Percentiles rank a stretch among this genome's conserved stretches.
Conservation (phyloP, 257 asterid species). For the Prunella vulgaris region DNA sequence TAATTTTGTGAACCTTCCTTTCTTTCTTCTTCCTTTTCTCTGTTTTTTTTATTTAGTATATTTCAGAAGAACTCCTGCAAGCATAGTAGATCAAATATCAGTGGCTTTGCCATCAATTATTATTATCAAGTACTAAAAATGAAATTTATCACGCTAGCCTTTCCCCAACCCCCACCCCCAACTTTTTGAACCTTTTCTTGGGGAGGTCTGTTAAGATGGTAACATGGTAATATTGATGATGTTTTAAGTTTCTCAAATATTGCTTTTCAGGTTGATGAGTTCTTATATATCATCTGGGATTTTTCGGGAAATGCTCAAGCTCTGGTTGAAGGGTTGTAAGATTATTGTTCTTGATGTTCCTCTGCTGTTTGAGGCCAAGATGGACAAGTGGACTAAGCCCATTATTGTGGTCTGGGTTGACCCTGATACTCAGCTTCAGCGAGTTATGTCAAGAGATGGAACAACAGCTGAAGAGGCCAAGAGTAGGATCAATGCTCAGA, state of each 20-base stretch:
- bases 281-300: conserved; percentile 79
- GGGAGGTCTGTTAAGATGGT: background rate
- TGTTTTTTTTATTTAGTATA: too few relatives aligned
- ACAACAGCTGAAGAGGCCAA: conserved; percentile 65
- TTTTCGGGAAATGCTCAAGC: conserved; percentile 59
- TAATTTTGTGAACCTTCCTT: background rate
- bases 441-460: conserved; percentile 73
- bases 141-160: background rate
- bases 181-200: background rate
- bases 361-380: conserved; percentile 82
- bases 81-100: background rate
- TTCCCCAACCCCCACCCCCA: background rate
- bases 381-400: conserved; percentile 85
- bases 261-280: conserved; percentile 62
- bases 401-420: conserved; percentile 85
- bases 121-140: background rate
- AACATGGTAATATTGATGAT: background rate
- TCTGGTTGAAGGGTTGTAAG: conserved; percentile 72
- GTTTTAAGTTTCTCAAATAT: background rate
- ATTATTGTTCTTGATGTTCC: conserved; percentile 87
- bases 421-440: conserved; percentile 77
- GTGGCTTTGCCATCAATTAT: background rate
- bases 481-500: conserved; percentile 78
- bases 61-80: background rate
- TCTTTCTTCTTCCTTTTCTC: background rate